Evolutionary conservation across 2,329 filamentous ascomycete species (phyloP).

Genomic region (Fusarium irregulare): DNA sequence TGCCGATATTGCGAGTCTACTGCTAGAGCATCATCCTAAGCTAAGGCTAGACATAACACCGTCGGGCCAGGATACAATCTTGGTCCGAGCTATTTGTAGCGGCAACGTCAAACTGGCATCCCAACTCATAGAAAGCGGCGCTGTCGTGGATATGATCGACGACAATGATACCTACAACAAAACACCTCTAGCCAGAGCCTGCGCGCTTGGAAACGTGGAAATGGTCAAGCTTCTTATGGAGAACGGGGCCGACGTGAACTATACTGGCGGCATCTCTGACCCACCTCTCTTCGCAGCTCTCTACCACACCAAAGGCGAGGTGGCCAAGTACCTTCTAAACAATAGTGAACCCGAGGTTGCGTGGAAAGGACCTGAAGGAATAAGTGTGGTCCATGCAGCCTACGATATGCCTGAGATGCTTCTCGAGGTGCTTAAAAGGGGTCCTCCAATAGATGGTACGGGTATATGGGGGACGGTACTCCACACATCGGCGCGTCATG

Average conservation of each 20-base stretch:
- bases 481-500: background rate
- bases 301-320: fast-evolving
- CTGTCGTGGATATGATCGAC: background rate
- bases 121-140: background rate
- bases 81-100: background rate
- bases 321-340: background rate
- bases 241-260: background rate
- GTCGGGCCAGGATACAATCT: background rate
- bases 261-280: background rate
- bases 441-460: background rate
- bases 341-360: background rate
- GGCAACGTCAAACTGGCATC: background rate
- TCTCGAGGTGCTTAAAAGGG: background rate
- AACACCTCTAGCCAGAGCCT: background rate
- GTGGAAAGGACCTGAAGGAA: background rate
- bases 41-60: background rate
- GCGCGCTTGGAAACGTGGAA: background rate
- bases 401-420: background rate
- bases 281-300: background rate
- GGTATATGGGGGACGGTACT: background rate
- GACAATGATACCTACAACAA: background rate
- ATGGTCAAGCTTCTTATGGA: background rate
- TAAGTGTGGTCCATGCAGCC: background rate
- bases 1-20: background rate
- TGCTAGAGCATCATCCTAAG: background rate